Evolutionary conservation across 1,284 basidiomycete species (phyloP).

Genomic region (Trichosporon sp.): DNA sequence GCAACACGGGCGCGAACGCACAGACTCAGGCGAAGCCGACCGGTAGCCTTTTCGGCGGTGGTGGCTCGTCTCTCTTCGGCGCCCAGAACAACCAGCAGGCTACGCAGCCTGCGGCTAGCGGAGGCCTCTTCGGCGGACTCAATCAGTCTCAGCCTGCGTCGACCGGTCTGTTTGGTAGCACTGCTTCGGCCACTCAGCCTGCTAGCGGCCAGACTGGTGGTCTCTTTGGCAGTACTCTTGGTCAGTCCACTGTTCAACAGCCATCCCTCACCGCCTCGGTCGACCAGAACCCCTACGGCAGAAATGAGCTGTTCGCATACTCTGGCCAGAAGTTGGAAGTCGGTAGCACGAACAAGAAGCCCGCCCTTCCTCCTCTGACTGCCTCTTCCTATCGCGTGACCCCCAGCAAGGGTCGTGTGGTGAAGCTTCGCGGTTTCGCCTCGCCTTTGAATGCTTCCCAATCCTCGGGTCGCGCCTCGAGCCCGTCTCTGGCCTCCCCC

Average conservation of each 20-base stretch:
- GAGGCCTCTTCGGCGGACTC: conserved; percentile 17
- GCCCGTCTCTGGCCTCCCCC: conserved; percentile 37
- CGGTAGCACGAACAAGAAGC: conserved; percentile 47
- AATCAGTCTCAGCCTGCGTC: conserved; percentile 19
- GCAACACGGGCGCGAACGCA: conserved; percentile 8
- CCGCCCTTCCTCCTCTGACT: conserved; percentile 48
- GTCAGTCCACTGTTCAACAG: conserved; percentile 38
- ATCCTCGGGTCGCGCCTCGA: conserved; percentile 19
- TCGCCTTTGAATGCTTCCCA: conserved; percentile 39
- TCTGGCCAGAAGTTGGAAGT: conserved; percentile 42
- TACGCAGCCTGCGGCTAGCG: conserved; percentile 6
- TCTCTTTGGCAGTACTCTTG: conserved; percentile 28
- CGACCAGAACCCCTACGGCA: conserved; percentile 78
- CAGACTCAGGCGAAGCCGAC: conserved; percentile 10
- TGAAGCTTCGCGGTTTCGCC: conserved; percentile 52
- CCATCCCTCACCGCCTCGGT: conserved; percentile 70
- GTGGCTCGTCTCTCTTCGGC: conserved; percentile 50
- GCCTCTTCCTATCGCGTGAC: conserved; percentile 46
- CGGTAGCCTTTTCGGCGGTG: conserved; percentile 22
- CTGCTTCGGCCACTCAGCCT: conserved; percentile 14
- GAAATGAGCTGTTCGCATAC: conserved; percentile 58
- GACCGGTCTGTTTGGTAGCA: conserved; percentile 30
- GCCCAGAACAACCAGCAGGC: conserved; percentile 40
- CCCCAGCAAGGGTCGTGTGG: conserved; percentile 47
- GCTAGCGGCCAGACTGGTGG: conserved; percentile 26